These are phyloP conservation scores for Obelidium mucronatum DNA, from an alignment of 192 early-diverging fungal genomes.

Conservation along the genomic window DNA sequence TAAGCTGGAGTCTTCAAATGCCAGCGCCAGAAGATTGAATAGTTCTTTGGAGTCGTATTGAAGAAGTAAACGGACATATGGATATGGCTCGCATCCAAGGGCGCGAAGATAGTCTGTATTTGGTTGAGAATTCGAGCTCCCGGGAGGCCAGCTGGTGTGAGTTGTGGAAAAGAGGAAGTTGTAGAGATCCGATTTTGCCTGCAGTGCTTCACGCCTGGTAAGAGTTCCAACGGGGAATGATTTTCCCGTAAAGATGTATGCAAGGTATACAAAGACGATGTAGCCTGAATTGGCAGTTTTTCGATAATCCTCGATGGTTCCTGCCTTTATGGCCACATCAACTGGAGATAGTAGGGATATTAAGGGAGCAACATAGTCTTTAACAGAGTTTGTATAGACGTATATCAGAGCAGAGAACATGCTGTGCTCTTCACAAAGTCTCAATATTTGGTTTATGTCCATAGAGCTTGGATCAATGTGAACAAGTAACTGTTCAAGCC, in stretches of 20 bases:
- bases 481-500: conserved; percentile 58
- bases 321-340: conserved; percentile 8
- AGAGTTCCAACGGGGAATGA: conserved; percentile 58
- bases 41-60: conserved; percentile 49
- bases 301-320: background rate
- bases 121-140: background rate
- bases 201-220: conserved; percentile 23
- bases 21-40: conserved; percentile 41
- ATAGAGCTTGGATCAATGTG: conserved; percentile 49
- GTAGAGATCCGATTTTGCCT: conserved; percentile 49
- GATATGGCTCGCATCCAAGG: conserved; percentile 52
- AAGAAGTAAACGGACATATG: conserved; percentile 55
- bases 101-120: background rate
- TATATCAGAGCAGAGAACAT: conserved; percentile 52
- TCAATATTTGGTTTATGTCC: conserved; percentile 52
- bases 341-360: conserved; percentile 42
- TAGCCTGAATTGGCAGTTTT: conserved; percentile 26
- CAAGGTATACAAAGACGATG: conserved; percentile 57
- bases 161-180: conserved; percentile 51
- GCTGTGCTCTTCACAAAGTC: conserved; percentile 38
- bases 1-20: conserved; percentile 44
- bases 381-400: conserved; percentile 48
- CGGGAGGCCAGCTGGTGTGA: conserved; percentile 47
- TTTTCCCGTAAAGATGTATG: conserved; percentile 57
- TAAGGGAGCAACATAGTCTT: conserved; percentile 55